Evolutionary conservation across 768 basidiomycete species (phyloP), one percentile per base, ranked within the genome.

Genomic region (Mycena capillaripes): DNA sequence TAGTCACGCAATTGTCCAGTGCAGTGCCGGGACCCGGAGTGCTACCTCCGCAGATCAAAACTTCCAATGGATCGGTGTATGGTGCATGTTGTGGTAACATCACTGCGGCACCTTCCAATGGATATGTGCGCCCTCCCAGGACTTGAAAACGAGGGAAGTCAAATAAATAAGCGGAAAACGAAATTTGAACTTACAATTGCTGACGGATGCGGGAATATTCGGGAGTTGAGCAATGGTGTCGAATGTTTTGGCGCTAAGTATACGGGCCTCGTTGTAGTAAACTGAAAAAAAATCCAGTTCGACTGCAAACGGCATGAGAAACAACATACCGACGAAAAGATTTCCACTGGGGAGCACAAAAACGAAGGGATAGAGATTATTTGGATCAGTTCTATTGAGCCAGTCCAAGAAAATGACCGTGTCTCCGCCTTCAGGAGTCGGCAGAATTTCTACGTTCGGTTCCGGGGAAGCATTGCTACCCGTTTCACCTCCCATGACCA

Each of bases 261-360:
- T 89, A 17, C 94, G 90, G 1, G 94, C 94, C 80, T 95, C 92
- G 72, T 95, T 95, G 83, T 90, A 95, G 77, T 95, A 95, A 0
- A 86, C 93, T 94, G 68, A 10, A 0, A 19, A 5, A 4, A 29
- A 12, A 30, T 2, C 27, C 7, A 21, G 17, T 42, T 10, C 0
- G 16, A 42, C n/a, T 29, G 36, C 16, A 30, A 42, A 19, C 27
- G 16, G 9, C 9, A 46, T 5, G 2, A 10, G 12, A 53, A 14
- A 48, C 44, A 16, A 81, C 88, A 59, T 57, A 92, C 93, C 91
- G 44, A 93, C 86, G 78, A 95, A 95, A 76, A 95, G 81, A 36
- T 87, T 86, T 4, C 89, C 89, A 52, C 90, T 91, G 0, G 94
- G 93, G 16, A 95, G 86, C 11, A 94, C 86, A 66, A 91, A 79